Base-by-base conservation (phyloP, 75 land plant species). In the Pinus albicaulis region DNA sequence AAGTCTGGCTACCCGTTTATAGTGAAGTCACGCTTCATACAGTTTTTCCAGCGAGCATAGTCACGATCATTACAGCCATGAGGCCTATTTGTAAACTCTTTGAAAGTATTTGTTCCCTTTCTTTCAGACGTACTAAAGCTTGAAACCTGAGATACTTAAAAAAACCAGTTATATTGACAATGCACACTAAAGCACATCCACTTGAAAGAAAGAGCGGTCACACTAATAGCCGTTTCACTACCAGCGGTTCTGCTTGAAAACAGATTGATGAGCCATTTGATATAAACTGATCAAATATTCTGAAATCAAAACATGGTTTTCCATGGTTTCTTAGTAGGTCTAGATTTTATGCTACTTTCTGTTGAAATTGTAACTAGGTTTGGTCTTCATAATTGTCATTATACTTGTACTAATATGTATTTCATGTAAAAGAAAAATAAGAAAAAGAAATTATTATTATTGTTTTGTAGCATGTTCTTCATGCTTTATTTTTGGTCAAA, bases 11-110 rank as follows among this genome's bases (percentile, higher is more conserved):
- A 94, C 98, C 99, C 99, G 77, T 94, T 96, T 57, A 96, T 90
- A 28, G 99, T 96, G 73, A 96, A 96, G 78, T 96, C 99, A 34
- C 99, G 88, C 69, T 75, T 77, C 86, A 96, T 80, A 78, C 92
- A 88, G 79, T 96, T 90, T 70, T 66, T 81, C 92, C 95, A 96
- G 53, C 95, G 98, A 55, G 81, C 63, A 79, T 81, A 88, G 78
- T 95, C 96, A 61, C 82, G 58, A 22, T 86, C 82, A 77, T 77
- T 74, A 76, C 86, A 88, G 23, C 75, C 81, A 53, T 38, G 23
- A 56, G 87, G 85, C 60, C 26, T 76, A 59, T 56, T 82, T 31
- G 52, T 23, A 68, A 63, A 48, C 56, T 74, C 68, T 71, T 19
- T 70, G 22, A 72, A 38, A 34, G 74, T n/a, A 24, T 78, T 77